Evolutionary conservation across 495 filamentous ascomycete genomes (phyloP).

Genomic region (Emericellopsis terricola): DNA sequence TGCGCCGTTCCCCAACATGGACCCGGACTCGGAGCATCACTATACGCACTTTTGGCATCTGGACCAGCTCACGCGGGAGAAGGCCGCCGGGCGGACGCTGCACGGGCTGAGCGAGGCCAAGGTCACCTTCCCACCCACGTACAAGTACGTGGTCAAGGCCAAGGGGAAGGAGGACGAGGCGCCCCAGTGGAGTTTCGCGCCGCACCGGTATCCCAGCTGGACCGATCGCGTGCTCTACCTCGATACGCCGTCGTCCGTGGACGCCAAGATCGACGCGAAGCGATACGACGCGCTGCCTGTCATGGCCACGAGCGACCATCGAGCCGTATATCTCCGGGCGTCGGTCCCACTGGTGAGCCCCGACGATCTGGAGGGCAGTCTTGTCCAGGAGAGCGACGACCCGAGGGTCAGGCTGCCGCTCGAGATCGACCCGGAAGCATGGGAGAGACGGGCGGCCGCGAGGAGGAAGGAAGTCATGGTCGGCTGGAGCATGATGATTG

Average conservation of each 20-base stretch:
- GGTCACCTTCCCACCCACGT: conserved; percentile 76
- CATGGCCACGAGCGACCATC: conserved; percentile 66
- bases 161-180: conserved; percentile 3
- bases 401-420: conserved; percentile 19
- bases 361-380: conserved; percentile 8
- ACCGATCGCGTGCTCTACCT: conserved; percentile 80
- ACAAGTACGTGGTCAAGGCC: conserved; percentile 43
- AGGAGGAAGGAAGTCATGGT: conserved; percentile 22
- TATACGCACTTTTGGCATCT: conserved; percentile 37
- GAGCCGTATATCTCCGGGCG: conserved; percentile 53
- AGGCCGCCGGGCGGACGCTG: conserved; percentile 40
- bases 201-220: conserved; percentile 80
- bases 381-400: conserved; percentile 8
- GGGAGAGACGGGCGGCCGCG: conserved; percentile 21
- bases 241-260: conserved; percentile 34
- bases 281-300: conserved; percentile 63
- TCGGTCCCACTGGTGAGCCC: conserved; percentile 32
- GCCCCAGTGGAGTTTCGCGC: conserved; percentile 49
- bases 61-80: conserved; percentile 67
- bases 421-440: conserved; percentile 22
- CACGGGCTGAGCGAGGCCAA: conserved; percentile 60
- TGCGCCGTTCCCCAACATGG: conserved; percentile 39
- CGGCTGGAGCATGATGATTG: conserved; percentile 26
- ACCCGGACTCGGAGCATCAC: conserved; percentile 29
- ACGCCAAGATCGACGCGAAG: conserved; percentile 21